Base-by-base conservation (phyloP, 164 flowering plant species). In the Macadamia integrifolia region DNA sequence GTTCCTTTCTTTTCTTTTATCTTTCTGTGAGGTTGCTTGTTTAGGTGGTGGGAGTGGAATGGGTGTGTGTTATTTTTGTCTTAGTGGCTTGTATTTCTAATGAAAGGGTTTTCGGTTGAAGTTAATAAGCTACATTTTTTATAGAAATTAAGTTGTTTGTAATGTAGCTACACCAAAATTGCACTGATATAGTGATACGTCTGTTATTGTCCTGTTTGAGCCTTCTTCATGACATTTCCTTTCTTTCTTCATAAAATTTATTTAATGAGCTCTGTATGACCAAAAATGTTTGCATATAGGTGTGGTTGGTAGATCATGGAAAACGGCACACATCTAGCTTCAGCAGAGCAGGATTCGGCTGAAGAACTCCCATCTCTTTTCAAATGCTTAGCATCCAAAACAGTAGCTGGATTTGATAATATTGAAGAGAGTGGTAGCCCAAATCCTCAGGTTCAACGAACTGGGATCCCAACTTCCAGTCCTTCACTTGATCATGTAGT, bases 361-460 rank as follows among this genome's bases (percentile, higher is more conserved):
- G 78, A 75, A 62, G 66, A 61, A 62, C 44, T 82, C 63, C 89
- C 86, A 64, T 28, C 83, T 4, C 76, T 84, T 18, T 65, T 85
- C 67, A 66, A 74, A 13, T 23, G 61, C 30, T 75, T 85, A 23
- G 43, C 76, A 65, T 74, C 83, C 43, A 67, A 76, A 40, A 62
- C 77, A 64, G 71, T 80, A 58, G 32, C 70, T 17, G 85, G 84
- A 60, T 87, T 87, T 65, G 87, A 82, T 67, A 68, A 32, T 18
- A 3, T 72, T 18, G 74, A 72, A 30, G 48, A 6, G 18, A 57
- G 10, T 6, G 17, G 64, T 50, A 23, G 46, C 30, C 29, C 31
- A 43, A 60, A 31, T 35, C 12, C 72, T 64, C 75, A 61, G 18
- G 11, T 14, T 52, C 62, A 43, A 30, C 13, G 43, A 31, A 70